Base-by-base conservation (phyloP, 805 yeast species). In the Debaryomyces prosopidis region DNA sequence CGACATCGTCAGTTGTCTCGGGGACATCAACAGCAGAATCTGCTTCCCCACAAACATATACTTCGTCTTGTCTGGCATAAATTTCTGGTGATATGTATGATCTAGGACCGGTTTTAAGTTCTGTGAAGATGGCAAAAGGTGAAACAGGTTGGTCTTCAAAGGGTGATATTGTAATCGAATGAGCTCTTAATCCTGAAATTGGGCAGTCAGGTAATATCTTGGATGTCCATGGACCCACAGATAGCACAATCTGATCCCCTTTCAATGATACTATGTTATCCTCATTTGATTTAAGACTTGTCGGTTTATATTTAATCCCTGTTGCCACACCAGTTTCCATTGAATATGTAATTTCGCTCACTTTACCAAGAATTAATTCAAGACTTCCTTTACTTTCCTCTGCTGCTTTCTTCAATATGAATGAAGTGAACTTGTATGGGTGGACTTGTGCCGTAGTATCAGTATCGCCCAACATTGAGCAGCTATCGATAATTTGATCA, bases 151-250 rank as follows among this genome's bases (percentile, higher is more conserved):
- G 78, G 37, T 82, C 85, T 44, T 78, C 75, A 45, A 83, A 79
- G 3, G 98, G 97, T 37, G 88, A 81, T 44, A 94, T 80, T 1
- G 97, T 90, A 59, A 92, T 91, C 20, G 97, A 89, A 68, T 94
- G 98, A 1, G 98, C 98, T 54, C 97, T 77, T 51, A 92, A 72
- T 4, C 97, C 97, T 2, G 92, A 84, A 10, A 92, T 90, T 23
- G 98, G 99, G 62, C 98, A 91, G 53, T 87, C 90, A 2, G 96
- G 96, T 47, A 92, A 68, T 36, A 92, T 80, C 58, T 84, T 85
- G 1, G 96, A 85, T 2, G 97, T 90, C 99, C 99, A 92, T 10
- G 99, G 99, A 0, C 99, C 99, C 54, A 89, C 87, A 0, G 96
- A 75, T 56, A 94, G 72, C 9, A 92, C 84, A n/a, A 89, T 82